Percentiles rank a stretch among this genome's conserved stretches.
phyloP scores from a whole-genome alignment of 306 rosid species.

The Mimosa pudica region DNA sequence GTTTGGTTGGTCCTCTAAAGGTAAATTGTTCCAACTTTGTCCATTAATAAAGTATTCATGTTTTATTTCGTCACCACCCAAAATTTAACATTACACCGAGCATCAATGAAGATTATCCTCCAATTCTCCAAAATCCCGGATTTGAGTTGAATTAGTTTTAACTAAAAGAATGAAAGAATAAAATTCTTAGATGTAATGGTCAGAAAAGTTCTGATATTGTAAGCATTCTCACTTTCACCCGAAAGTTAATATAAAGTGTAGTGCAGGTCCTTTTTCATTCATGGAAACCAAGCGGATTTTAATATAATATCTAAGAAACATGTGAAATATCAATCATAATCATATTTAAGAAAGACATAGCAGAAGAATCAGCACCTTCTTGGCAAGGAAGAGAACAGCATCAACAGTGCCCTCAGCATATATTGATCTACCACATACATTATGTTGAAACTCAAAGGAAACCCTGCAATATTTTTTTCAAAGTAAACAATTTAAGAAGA shows the following conservation, averaged over 20 bases:
- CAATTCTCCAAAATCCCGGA: background rate
- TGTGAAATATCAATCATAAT: background rate
- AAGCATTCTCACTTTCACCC: background rate
- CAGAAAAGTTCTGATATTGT: background rate
- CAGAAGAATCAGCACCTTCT: constrained; percentile 59
- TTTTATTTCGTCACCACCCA: background rate
- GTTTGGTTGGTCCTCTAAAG: background rate
- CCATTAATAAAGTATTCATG: background rate
- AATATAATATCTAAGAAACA: background rate
- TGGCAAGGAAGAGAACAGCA: constrained; percentile 80
- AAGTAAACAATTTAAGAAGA: background rate
- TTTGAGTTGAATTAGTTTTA: background rate
- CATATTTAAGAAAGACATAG: constrained; percentile 3
- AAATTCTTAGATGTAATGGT: constrained; percentile 37
- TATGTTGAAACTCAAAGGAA: constrained; percentile 94
- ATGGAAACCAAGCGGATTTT: background rate
- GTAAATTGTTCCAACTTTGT: background rate
- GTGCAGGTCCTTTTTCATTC: background rate
- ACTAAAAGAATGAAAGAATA: background rate
- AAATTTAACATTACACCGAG: background rate
- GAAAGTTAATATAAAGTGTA: background rate
- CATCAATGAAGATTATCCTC: background rate
- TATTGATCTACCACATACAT: constrained; percentile 94
- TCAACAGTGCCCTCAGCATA: constrained; percentile 95
- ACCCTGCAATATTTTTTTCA: constrained; percentile 57